These are phyloP conservation scores for Teratosphaeria nubilosa DNA, from an alignment of 2,329 filamentous ascomycete species.

Conservation along the genomic window DNA sequence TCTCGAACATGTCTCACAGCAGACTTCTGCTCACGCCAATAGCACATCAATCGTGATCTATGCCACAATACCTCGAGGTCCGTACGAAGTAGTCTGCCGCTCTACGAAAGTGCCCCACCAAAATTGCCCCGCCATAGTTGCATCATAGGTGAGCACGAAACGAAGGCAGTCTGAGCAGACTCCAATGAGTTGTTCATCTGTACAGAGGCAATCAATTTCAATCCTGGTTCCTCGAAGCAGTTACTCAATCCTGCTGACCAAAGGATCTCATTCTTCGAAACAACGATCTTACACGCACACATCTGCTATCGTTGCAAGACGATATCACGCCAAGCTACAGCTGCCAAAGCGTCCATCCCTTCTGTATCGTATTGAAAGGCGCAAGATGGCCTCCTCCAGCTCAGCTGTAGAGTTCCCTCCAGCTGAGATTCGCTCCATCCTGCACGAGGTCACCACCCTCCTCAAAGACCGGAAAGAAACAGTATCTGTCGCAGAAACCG, in stretches of 20 bases:
- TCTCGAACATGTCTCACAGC: no score
- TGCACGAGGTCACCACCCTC: constrained; percentile 41
- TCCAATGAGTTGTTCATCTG: background rate
- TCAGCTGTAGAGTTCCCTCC: constrained; percentile 29
- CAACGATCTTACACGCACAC: background rate
- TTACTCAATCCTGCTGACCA: background rate
- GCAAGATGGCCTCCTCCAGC: background rate
- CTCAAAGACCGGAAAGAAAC: constrained; percentile 47
- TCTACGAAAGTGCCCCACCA: no score
- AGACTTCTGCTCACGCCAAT: no score
- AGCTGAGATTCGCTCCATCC: constrained; percentile 31
- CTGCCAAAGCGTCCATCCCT: background rate
- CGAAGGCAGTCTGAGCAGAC: background rate
- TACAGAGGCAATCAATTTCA: background rate
- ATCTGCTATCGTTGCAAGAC: background rate
- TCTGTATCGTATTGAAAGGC: background rate
- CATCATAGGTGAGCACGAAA: no score
- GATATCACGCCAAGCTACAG: background rate
- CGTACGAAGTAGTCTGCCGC: no score
- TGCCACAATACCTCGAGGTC: no score
- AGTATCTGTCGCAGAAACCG: constrained; percentile 53
- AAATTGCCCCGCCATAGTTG: no score
- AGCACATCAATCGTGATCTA: no score
- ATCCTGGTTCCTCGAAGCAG: background rate
- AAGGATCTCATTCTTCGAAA: background rate